phyloP scores from a whole-genome alignment of 2,329 filamentous ascomycete genomes.

The Sporothrix schenckii region DNA sequence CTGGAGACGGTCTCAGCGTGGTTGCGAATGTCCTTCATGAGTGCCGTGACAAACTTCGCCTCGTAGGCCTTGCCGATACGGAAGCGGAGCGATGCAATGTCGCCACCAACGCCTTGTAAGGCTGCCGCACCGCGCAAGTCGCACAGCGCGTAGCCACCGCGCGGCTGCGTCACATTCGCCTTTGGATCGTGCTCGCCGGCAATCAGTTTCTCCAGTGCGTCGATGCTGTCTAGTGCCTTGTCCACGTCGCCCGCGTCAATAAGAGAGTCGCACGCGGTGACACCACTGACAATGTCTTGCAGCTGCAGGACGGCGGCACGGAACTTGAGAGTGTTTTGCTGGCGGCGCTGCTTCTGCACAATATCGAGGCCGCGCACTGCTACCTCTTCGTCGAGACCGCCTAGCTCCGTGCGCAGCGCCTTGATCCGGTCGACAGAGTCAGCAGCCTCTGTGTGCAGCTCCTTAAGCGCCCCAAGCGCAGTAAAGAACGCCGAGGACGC shows the following conservation, averaged over 20 bases:
- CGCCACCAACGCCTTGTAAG: conserved; percentile 75
- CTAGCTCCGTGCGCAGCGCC: conserved; percentile 74
- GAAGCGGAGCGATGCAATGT: conserved; percentile 73
- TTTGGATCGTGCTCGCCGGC: conserved; percentile 63
- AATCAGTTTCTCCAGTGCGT: conserved; percentile 77
- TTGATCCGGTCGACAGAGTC: conserved; percentile 90
- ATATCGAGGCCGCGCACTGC: conserved; percentile 83
- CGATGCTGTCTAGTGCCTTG: conserved; percentile 74
- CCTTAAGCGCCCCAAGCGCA: conserved; percentile 84
- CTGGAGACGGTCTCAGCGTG: conserved; percentile 75
- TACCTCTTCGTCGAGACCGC: conserved; percentile 82
- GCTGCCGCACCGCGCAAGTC: conserved; percentile 79
- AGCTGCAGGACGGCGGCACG: conserved; percentile 83
- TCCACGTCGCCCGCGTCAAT: conserved; percentile 86
- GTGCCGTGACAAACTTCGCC: conserved; percentile 71
- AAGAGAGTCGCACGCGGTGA: conserved; percentile 75
- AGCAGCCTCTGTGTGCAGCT: conserved; percentile 88
- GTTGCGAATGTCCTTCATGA: conserved; percentile 77
- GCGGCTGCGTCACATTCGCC: conserved; percentile 38
- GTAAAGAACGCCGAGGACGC: conserved; percentile 97
- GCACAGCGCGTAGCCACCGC: conserved; percentile 48
- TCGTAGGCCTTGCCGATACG: conserved; percentile 89
- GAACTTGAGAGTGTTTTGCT: conserved; percentile 82
- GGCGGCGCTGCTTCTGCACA: conserved; percentile 76
- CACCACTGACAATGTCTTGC: conserved; percentile 72